These are phyloP conservation scores for Endogone sp. DNA, from an alignment of 192 early-diverging fungal species.

Conservation along the genomic window DNA sequence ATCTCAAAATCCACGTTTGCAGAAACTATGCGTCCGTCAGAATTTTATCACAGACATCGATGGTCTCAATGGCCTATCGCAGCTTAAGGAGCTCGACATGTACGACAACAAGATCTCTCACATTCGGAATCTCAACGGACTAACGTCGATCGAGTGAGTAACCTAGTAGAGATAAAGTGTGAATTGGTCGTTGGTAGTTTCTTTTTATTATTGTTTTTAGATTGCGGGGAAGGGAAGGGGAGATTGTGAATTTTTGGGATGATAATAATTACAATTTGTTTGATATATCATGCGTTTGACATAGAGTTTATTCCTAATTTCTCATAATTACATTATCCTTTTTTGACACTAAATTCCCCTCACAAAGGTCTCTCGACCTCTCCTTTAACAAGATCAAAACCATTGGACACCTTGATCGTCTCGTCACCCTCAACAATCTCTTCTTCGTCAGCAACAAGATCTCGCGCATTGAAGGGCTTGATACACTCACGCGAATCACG, in stretches of 20 bases:
- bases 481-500: slow-evolving; percentile 56
- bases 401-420: slow-evolving; percentile 62
- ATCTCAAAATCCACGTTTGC: background rate
- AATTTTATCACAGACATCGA: slow-evolving; percentile 76
- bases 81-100: slow-evolving; percentile 81
- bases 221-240: background rate
- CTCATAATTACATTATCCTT: too few species aligned
- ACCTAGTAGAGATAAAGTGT: background rate
- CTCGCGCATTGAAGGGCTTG: slow-evolving; percentile 72
- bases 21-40: slow-evolving; percentile 80
- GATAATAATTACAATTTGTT: too few species aligned
- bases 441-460: slow-evolving; percentile 97
- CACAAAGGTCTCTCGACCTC: slow-evolving; percentile 66
- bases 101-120: slow-evolving; percentile 92
- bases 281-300: too few species aligned
- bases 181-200: slow-evolving; percentile 2
- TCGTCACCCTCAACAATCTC: slow-evolving; percentile 65
- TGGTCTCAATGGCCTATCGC: slow-evolving; percentile 45
- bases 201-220: too few species aligned
- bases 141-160: slow-evolving; percentile 59
- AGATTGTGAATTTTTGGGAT: background rate
- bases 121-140: slow-evolving; percentile 59
- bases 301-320: too few species aligned
- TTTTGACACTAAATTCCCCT: too few species aligned
- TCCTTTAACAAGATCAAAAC: slow-evolving; percentile 94